phyloP scores from a whole-genome alignment of 805 yeast species.

The Pichia paraexigua region DNA sequence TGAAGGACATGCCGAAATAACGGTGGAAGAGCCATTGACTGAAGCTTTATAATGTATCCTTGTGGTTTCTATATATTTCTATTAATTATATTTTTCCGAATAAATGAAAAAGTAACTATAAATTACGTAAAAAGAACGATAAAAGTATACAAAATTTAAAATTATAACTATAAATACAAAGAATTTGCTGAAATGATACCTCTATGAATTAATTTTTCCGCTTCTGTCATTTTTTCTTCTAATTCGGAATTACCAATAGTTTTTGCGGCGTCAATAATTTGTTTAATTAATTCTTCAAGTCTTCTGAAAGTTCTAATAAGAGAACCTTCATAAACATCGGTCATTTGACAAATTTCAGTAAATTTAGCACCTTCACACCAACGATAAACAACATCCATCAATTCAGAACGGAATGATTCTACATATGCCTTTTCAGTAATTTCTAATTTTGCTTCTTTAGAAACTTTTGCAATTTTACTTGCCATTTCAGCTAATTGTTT shows the following conservation, averaged over 20 bases:
- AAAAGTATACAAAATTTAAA: not conserved
- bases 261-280: slow-evolving; percentile 83
- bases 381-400: slow-evolving; percentile 93
- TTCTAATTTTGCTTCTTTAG: slow-evolving; percentile 84
- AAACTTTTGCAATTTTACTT: slow-evolving; percentile 76
- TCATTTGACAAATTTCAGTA: slow-evolving; percentile 97
- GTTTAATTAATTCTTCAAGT: slow-evolving; percentile 86
- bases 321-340: slow-evolving; percentile 97
- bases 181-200: slow-evolving; percentile 97
- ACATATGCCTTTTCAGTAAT: slow-evolving; percentile 87
- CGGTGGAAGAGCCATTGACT: slow-evolving; percentile 5
- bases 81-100: too few species aligned
- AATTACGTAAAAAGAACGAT: not conserved
- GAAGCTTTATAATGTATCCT: not conserved
- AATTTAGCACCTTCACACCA: slow-evolving; percentile 97
- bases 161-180: slow-evolving; percentile 48
- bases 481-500: slow-evolving; percentile 90
- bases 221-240: slow-evolving; percentile 82
- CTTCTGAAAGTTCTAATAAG: slow-evolving; percentile 91
- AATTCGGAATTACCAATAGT: slow-evolving; percentile 87
- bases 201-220: slow-evolving; percentile 81
- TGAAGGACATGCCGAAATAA: not conserved
- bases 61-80: not conserved
- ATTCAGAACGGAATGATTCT: slow-evolving; percentile 82
- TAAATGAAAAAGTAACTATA: not conserved